Base-by-base conservation (phyloP, 1,139 yeast species). In the Geotrichum klebahnii region DNA sequence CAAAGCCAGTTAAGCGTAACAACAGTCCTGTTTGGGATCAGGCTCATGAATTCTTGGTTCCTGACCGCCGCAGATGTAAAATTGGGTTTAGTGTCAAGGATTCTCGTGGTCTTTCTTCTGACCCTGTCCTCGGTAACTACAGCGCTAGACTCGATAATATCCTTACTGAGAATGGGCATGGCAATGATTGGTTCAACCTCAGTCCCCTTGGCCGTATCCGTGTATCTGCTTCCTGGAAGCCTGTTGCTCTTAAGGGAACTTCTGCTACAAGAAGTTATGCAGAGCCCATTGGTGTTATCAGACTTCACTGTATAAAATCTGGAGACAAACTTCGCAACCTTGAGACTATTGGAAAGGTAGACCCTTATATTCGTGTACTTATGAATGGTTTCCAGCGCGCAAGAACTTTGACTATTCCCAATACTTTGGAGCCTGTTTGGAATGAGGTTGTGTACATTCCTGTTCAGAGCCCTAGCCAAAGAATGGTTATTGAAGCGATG, bases 241-340 rank as follows among this genome's bases (percentile, higher is more conserved):
- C 97, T 3, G 95, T 90, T 39, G 81, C 78, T 33, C 71, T 90
- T 61, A 78, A 76, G 55, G 70, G 71, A 40, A 68, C 70, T 43
- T 72, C 80, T 48, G 89, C 88, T 58, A 71, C 85, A 22, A 81
- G 84, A 59, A 90, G 89, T 44, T 90, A 88, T 70, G 80, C 88
- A 26, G 90, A 90, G 54, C 98, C 98, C 48, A 83, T 90, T 64
- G 98, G 98, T 63, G 94, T 84, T 35, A 75, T 90, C 12, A 81
- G 97, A 63, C 75, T 92, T 50, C 78, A 81, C 58, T 67, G 92
- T 55, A 79, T 79, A 59, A 77, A 76, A 55, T 97, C 94, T 40
- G 83, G 81, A 54, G 55, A 52, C 6, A 26, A 45, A 22, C 76
- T 92, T 62, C 79, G 85, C 55, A 92, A 92, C 67, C 76, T 89